phyloP scores from a whole-genome alignment of 1,284 basidiomycete species.

The Irpex sp. region DNA sequence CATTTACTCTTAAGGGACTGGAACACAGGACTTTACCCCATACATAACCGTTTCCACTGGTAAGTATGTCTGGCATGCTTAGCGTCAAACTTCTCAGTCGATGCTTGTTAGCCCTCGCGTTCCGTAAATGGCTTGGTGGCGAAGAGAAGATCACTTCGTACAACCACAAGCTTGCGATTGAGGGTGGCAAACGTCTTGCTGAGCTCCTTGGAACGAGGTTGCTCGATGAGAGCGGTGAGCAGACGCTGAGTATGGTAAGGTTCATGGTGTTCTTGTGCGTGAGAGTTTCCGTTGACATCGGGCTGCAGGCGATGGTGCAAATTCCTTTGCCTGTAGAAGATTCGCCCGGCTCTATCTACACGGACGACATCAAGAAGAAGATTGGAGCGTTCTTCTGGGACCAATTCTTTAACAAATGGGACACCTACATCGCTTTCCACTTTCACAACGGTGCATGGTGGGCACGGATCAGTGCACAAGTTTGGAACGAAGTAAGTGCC shows the following conservation, averaged over 20 bases:
- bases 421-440: constrained; percentile 41
- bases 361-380: constrained; percentile 18
- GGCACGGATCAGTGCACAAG: constrained; percentile 67
- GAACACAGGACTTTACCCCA: constrained; percentile 57
- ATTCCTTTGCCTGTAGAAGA: constrained; percentile 25
- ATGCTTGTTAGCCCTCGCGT: constrained; percentile 61
- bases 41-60: constrained; percentile 54
- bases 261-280: background rate
- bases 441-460: constrained; percentile 68
- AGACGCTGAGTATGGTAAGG: constrained; percentile 73
- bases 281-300: background rate
- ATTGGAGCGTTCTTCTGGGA: constrained; percentile 32
- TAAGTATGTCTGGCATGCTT: constrained; percentile 20
- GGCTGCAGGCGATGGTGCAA: constrained; percentile 17
- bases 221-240: constrained; percentile 54
- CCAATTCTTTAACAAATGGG: constrained; percentile 39
- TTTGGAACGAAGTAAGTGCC: constrained; percentile 65
- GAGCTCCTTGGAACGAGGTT: constrained; percentile 63
- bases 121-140: constrained; percentile 80
- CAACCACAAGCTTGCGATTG: constrained; percentile 69
- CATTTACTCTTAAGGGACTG: constrained; percentile 52
- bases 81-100: background rate
- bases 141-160: constrained; percentile 78
- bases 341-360: constrained; percentile 15
- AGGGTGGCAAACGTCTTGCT: constrained; percentile 66